Evolutionary conservation across 495 filamentous ascomycete genomes (phyloP), one percentile per base, ranked within the genome.

Genomic region (Podospora appendiculata): DNA sequence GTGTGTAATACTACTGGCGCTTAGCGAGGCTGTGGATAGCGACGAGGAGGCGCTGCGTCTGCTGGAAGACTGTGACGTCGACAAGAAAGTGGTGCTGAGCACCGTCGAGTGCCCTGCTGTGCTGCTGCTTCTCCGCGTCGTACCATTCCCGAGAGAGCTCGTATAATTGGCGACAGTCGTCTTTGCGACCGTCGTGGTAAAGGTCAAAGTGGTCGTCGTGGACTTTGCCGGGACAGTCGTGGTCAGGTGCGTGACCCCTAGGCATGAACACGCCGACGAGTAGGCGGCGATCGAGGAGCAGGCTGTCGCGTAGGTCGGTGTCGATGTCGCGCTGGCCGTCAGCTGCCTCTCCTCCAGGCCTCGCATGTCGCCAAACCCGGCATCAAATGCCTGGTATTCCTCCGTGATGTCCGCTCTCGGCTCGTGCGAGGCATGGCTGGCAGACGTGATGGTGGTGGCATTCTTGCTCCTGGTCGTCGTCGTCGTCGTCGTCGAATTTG

Each of bases 181-280:
- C 1, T 41, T 55, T 4, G 40, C 51, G 0, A 60, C 19, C 0
- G 61, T 56, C 34, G 32, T 43, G 2, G 51, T 46, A 0, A 47
- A 34, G 1, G 53, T 60, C 0, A 55, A 41, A 0, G 53, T 57
- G 7, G 33, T 50, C 4, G 62, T 60, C 32, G 53, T 50, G 12
- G 46, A 52, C 4, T 39, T 42, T 0, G 44, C 16, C 0, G 53
- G 16, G 1, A 47, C 47, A 0, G 58, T 60, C 8, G 18, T 50
- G 0, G 58, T 60, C 8, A 41, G 5, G 5, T 11, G 47, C 3
- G 60, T 46, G 9, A 64, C 10, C 8, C 60, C 58, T n/a, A 66
- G 35, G 44, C 65, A 68, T 32, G 65, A 68, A 16, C 63, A 68
- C 0, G 65, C 65, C 0, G 57, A 64, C 11, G 50, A 58, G 45